Evolutionary conservation across 1,284 basidiomycete genomes (phyloP), one percentile per base, ranked within the genome.

Genomic region (Tilletia caries): DNA sequence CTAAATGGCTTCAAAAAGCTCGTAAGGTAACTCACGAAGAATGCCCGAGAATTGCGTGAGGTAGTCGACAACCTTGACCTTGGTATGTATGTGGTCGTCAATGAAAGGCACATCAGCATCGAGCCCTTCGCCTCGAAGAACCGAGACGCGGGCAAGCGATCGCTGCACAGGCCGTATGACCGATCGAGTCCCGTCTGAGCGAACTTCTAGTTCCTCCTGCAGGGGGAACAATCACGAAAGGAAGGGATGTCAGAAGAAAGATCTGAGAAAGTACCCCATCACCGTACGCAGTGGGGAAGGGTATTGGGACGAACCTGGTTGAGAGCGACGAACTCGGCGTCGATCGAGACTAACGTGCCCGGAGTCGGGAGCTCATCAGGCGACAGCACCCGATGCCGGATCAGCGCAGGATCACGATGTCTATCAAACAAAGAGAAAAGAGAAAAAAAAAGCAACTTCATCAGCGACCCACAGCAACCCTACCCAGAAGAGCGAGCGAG

Each of bases 41-140:
- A 98, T 96, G 0, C 96, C 96, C 18, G 94, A 97, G 80, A 91
- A 98, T 82, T 98, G 94, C 0, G 95, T 98, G 72, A 98, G 85
- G 82, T 98, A 98, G 84, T 98, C 94, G 13, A 97, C 92, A 62
- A 99, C 92, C 2, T 89, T 87, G 82, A 97, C 96, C 75, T 91
- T 95, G 1, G 94, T 97, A 78, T 93, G 91, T 65, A 98, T 98
- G 79, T 98, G 92, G 80, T 98, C 96, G 77, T 98, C 96, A 78
- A 99, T 97, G 84, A 98, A 97, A 0, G 95, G 93, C 18, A 91
- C 84, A 6, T 91, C 92, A 78, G 91, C 89, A 74, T 89, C 88
- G 0, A 86, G 85, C 0, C 92, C 93, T 75, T 92, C 88, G 5
- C 94, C 95, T 5, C 96, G 88, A 62, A 98, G 84, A 1, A 97